Evolutionary conservation across 179 eudicot genomes (phyloP), one percentile per base, ranked within the genome.

Genomic region (Carnegiea gigantea): DNA sequence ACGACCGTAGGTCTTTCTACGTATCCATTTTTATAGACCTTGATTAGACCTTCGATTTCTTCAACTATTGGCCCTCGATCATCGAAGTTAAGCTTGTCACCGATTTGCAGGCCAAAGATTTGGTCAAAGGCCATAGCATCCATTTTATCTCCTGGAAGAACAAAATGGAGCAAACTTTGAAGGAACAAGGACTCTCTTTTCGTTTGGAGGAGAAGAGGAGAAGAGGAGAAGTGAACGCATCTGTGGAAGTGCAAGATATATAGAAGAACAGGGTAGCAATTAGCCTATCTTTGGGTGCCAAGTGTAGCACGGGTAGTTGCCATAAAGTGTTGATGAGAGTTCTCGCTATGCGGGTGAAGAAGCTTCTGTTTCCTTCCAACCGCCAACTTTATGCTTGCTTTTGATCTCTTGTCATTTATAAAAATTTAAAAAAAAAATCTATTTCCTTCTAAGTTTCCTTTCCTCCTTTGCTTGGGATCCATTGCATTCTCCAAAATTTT

Each of bases 11-110:
- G 76, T 79, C 97, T 79, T 54, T 91, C 97, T 54, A 90, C 90
- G 38, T 83, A 84, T n/a, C 94, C 94, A 23, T 89, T 89, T 74
- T 89, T 82, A 82, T 81, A 85, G n/a, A 92, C 90, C 84, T 80
- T 87, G 48, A 92, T 91, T 12, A 92, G 83, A 26, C 94, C 92
- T 24, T 87, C 83, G 8, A 92, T 84, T 76, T 92, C 91, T 38
- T 90, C 93, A 3, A 82, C 51, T 18, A 91, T 24, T 24, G 49
- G 30, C 11, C 33, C 74, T 57, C 54, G 36, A 23, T 44, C 77
- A 20, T 71, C 44, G 8, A 40, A 17, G 3, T 68, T 20, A 38
- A 33, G 54, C 75, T 43, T 82, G 1, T 49, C 54, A 26, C 1
- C 48, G 4, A 49, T 81, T 78, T 65, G 72, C 54, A 65, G 81